phyloP scores from a whole-genome alignment of 2,329 filamentous ascomycete genomes.

The Calonectria ilicicola region DNA sequence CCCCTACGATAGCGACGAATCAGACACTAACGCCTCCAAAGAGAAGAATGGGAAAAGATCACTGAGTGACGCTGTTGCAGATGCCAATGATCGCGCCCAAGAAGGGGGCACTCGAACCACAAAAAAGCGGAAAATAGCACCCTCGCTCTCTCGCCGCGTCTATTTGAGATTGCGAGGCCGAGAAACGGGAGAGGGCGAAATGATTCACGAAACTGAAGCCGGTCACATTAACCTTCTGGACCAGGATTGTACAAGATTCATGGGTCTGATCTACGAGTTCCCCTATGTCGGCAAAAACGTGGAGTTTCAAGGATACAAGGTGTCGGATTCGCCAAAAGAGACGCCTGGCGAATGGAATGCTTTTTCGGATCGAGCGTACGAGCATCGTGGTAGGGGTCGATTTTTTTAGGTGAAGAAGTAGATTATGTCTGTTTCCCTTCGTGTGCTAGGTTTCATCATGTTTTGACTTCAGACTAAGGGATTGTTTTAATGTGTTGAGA shows the following conservation, averaged over 20 bases:
- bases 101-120: no score
- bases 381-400: background rate
- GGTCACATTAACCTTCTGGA: constrained; percentile 22
- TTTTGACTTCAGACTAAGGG: no score
- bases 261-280: constrained; percentile 14
- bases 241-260: constrained; percentile 5
- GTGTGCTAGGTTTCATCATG: no score
- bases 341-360: background rate
- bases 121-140: constrained; percentile 1
- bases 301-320: constrained; percentile 22
- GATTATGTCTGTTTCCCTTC: no score
- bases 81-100: background rate
- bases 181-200: constrained; percentile 23
- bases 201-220: background rate
- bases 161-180: constrained; percentile 15
- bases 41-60: background rate
- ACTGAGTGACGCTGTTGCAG: background rate
- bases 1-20: background rate
- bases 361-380: background rate
- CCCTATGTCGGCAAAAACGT: background rate
- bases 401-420: no score
- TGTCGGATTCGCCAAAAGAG: constrained; percentile 7
- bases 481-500: no score
- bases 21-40: background rate
- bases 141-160: constrained; percentile 18